Conservation (phyloP, 163 green algal species). For the Trebouxiophyceae sp. region DNA sequence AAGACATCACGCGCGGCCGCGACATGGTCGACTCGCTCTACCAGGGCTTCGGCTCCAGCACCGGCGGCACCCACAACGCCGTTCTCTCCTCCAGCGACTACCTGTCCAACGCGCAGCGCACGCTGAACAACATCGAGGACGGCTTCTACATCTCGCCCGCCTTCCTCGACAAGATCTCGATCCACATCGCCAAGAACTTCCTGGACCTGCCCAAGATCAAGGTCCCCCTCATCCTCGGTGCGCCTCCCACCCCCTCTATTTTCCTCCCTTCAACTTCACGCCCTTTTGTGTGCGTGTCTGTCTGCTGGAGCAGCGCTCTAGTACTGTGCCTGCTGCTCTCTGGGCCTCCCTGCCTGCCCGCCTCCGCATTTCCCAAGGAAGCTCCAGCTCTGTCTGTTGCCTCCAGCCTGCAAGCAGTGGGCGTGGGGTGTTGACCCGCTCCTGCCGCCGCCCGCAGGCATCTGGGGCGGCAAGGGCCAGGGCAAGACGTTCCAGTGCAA, state of each 20-base stretch:
- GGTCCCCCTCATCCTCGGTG: conserved; percentile 28
- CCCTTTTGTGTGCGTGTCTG: no score
- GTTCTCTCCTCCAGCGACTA: conserved; percentile 87
- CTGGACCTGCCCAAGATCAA: conserved; percentile 99
- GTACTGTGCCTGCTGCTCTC: no score
- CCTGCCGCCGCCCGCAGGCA: conserved; percentile 6
- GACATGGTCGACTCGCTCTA: conserved; percentile 92
- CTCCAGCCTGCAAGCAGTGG: no score
- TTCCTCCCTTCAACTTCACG: no score
- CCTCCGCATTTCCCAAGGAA: no score
- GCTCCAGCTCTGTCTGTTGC: no score
- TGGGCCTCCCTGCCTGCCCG: no score
- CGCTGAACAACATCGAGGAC: conserved; percentile 89
- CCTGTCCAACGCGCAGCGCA: conserved; percentile 60
- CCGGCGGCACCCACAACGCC: conserved; percentile 83
- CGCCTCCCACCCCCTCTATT: no score
- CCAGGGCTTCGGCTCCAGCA: conserved; percentile 70
- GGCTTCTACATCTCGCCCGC: conserved; percentile 98
- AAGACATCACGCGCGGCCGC: conserved; percentile 91
- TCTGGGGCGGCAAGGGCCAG: conserved; percentile 88
- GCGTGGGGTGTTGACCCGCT: no score
- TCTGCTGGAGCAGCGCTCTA: no score
- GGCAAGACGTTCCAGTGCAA: conserved; percentile 95
- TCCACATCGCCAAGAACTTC: conserved; percentile 99
- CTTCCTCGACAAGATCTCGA: conserved; percentile 97